Base-by-base conservation (phyloP, 75 land plant genomes). In the Pinus albicaulis region DNA sequence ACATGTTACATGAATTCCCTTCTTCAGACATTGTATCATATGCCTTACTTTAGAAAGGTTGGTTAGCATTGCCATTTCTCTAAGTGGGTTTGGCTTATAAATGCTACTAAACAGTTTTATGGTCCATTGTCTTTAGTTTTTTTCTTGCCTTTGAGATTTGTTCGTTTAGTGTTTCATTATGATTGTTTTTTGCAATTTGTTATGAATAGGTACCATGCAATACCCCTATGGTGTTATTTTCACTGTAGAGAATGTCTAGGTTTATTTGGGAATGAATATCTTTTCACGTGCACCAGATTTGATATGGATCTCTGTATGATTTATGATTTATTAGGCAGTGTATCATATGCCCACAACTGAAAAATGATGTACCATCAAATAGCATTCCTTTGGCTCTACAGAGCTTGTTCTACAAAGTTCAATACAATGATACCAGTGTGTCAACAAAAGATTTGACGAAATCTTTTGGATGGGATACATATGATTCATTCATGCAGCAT, bases 41-140 rank as follows among this genome's bases (percentile, higher is more conserved):
- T 95, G 60, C 92, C 96, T 57, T 95, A 93, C 75, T 95, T 95
- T 69, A 86, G 98, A 71, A 95, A 95, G 91, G 98, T 95, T 17
- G 23, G 57, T 63, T 63, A 25, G 26, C 28, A 10, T 61, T 24
- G 28, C 22, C 8, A 0, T 20, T 59, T 19, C 5, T 61, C 28
- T 61, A 61, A 14, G 36, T 17, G 17, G 68, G 41, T 64, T 48
- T 48, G 52, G 52, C 52, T 48, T 48, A 48, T 8, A 48, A 48
- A 48, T 48, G 52, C 10, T 48, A 8, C 52, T 48, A 48, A 48
- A 48, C 52, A 10, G 1, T 48, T 48, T 48, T 48, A 48, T 7
- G 10, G 52, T 6, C 48, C 48, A 6, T 44, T 48, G 52, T 48
- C 52, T 48, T 48, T 48, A 48, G 11, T 48, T 48, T 48, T 48